These are phyloP conservation scores for Geotrichum siamense DNA, from an alignment of 1,139 yeast species.

Conservation along the genomic window DNA sequence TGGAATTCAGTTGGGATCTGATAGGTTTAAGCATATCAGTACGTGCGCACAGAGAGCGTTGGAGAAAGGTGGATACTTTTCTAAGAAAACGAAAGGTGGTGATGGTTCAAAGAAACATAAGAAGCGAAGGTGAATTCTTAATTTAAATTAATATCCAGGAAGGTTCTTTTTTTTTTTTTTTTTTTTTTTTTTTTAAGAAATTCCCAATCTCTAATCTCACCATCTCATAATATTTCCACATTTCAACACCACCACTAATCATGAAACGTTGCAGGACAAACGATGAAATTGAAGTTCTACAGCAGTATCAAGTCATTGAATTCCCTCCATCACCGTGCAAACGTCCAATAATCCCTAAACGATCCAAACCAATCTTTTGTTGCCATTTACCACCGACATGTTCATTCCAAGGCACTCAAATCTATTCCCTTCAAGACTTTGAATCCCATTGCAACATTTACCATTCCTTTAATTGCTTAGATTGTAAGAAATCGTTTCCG, in stretches of 20 bases:
- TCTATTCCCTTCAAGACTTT: constrained; percentile 15
- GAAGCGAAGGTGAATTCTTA: not conserved
- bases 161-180: no score
- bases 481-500: constrained; percentile 43
- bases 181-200: no score
- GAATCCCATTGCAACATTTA: constrained; percentile 24
- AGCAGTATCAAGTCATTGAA: no score
- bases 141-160: no score
- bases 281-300: no score
- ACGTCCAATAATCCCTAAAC: no score
- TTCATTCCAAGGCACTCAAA: constrained; percentile 4
- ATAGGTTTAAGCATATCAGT: constrained; percentile 74
- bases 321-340: no score
- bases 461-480: constrained; percentile 35
- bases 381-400: constrained; percentile 17
- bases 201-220: no score
- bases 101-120: not conserved
- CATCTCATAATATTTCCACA: no score
- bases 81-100: constrained; percentile 6
- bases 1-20: constrained; percentile 82
- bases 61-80: constrained; percentile 46
- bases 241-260: no score
- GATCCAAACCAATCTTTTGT: not conserved
- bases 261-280: no score
- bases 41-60: constrained; percentile 76